Evolutionary conservation across 345 rosid species (phyloP).

Genomic region (Adansonia digitata): DNA sequence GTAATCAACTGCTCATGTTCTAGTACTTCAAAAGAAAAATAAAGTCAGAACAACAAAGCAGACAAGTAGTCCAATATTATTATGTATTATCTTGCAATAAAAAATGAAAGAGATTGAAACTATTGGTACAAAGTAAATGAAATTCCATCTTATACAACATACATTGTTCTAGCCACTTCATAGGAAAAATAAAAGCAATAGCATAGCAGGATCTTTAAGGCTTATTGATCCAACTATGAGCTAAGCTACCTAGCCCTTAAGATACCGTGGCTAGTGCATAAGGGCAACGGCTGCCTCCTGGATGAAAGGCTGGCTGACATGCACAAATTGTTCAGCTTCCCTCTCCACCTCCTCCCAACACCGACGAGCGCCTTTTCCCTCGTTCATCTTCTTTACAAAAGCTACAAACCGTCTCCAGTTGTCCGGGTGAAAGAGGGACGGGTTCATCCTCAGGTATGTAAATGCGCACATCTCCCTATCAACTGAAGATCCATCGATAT

Average conservation of each 20-base stretch:
- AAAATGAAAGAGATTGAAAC: background rate
- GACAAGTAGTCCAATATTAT: background rate
- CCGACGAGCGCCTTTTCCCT: slow-evolving; percentile 46
- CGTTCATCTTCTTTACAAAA: slow-evolving; percentile 91
- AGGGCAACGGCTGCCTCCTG: slow-evolving; percentile 77
- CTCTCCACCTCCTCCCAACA: slow-evolving; percentile 91
- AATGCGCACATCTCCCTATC: slow-evolving; percentile 88
- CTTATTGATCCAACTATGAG: background rate
- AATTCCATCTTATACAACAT: background rate
- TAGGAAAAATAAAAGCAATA: slow-evolving; percentile 21
- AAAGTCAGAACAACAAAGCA: too few relatives aligned
- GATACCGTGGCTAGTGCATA: slow-evolving; percentile 30
- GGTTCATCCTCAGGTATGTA: slow-evolving; percentile 93
- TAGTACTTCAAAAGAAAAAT: too few relatives aligned
- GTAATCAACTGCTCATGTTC: too few relatives aligned
- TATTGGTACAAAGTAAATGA: background rate
- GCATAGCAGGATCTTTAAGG: slow-evolving; percentile 1
- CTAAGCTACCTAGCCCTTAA: background rate
- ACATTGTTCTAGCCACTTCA: slow-evolving; percentile 19
- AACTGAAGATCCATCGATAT: slow-evolving; percentile 31
- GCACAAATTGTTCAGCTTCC: slow-evolving; percentile 83
- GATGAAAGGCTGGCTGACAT: slow-evolving; percentile 61
- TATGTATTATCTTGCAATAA: background rate
- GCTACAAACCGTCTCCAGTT: slow-evolving; percentile 89
- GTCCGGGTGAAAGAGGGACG: slow-evolving; percentile 58